These are phyloP conservation scores for Bipolaris gigantea DNA, from an alignment of 2,329 filamentous ascomycete genomes.

Conservation along the genomic window DNA sequence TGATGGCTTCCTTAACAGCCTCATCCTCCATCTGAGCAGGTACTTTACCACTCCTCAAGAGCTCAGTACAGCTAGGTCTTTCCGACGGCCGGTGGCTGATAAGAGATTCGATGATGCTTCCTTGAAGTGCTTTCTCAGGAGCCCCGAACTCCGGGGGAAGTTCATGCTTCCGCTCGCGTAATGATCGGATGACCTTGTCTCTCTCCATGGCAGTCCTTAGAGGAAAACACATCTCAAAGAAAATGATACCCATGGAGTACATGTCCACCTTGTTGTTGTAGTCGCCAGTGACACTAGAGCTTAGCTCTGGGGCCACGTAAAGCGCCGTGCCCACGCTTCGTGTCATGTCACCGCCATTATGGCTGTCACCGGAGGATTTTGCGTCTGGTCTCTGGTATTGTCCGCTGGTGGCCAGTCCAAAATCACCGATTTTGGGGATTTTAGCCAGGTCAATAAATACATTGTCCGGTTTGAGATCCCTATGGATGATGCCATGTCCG, in stretches of 20 bases:
- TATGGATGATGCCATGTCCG: constrained; percentile 86
- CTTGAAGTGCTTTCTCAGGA: constrained; percentile 69
- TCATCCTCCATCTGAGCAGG: constrained; percentile 93
- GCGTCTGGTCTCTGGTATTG: constrained; percentile 68
- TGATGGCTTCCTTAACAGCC: constrained; percentile 79
- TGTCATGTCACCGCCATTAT: constrained; percentile 64
- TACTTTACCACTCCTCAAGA: constrained; percentile 82
- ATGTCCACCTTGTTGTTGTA: constrained; percentile 98
- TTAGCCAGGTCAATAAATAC: constrained; percentile 91
- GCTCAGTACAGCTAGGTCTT: constrained; percentile 77
- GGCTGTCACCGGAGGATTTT: constrained; percentile 37
- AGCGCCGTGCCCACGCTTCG: constrained; percentile 75
- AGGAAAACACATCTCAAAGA: constrained; percentile 90
- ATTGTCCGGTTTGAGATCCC: constrained; percentile 95
- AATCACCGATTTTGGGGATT: constrained; percentile 95
- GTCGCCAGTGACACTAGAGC: constrained; percentile 70
- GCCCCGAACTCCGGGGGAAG: constrained; percentile 74
- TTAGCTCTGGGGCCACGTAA: constrained; percentile 91
- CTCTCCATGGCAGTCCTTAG: constrained; percentile 66
- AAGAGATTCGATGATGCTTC: constrained; percentile 76
- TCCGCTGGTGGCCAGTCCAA: constrained; percentile 88
- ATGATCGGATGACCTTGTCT: constrained; percentile 65
- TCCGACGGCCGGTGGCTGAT: constrained; percentile 81
- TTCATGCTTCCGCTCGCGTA: constrained; percentile 67
- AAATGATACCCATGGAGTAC: constrained; percentile 96